Evolutionary conservation across 768 basidiomycete species (phyloP), one percentile per base, ranked within the genome.

Genomic region (Phlegmacium glaucopus): DNA sequence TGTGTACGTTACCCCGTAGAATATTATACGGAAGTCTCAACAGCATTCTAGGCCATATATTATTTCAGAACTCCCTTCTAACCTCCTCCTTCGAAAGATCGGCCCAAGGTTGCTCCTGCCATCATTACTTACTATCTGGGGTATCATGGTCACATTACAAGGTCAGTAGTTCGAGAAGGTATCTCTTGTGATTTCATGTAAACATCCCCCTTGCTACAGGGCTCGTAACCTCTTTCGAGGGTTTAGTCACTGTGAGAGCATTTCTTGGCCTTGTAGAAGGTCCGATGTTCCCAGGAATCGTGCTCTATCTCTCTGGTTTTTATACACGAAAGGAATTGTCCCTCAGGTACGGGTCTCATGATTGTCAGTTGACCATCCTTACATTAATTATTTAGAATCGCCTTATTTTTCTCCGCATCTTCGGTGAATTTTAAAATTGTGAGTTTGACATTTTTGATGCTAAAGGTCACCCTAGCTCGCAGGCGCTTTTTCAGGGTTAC

Each of bases 401-500:
- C 72, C 0, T 42, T 61, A 0, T 72, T 75, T 51, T 71, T 66
- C 42, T 64, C 66, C 1, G 59, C 71, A 6, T 56, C 72, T 8
- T 72, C 71, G 15, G 64, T 62, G 43, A 48, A 58, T 39, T 9
- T n/a, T 49, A 10, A 10, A 26, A 42, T 27, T 9, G 12, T n/a
- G 10, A 34, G 40, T 35, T 18, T 13, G 22, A 4, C 17, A 32
- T 42, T 27, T 6, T 82, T 39, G 22, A 40, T n/a, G 27, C 7
- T 9, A n/a, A 17, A 15, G 48, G 22, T 5, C 22, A 22, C 40
- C n/a, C 36, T 22, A 69, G 68, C 65, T 80, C 4, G 74, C 82
- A 0, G 79, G 80, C 1, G 76, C 79, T 0, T 83, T 84, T 54
- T 83, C 82, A 5, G 85, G 85, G 36, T 63, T 87, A 6, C 70